These are phyloP conservation scores for Dryadomyces sulphureus DNA, from an alignment of 2,329 filamentous ascomycete genomes.

Conservation along the genomic window DNA sequence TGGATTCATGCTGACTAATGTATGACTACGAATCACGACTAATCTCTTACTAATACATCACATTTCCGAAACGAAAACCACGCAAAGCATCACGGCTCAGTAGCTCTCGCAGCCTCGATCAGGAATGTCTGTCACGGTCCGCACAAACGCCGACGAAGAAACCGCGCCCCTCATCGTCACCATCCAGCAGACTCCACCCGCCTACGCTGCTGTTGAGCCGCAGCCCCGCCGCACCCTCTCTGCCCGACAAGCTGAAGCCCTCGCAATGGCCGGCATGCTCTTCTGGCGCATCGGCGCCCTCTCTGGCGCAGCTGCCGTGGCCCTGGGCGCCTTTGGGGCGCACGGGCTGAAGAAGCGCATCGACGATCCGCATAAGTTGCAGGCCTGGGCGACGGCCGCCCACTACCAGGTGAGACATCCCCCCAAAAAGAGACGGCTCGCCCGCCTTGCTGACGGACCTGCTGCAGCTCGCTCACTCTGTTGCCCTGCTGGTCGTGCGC, in stretches of 20 bases:
- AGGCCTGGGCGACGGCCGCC: constrained; percentile 49
- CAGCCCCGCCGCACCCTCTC: neutral
- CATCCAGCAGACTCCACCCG: neutral
- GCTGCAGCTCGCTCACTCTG: constrained; percentile 45
- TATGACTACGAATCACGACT: too few relatives aligned
- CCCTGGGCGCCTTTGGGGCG: constrained; percentile 51
- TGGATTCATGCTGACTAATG: too few relatives aligned
- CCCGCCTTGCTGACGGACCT: too few relatives aligned
- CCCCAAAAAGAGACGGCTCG: too few relatives aligned
- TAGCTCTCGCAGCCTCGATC: too few relatives aligned
- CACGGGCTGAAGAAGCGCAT: constrained; percentile 50
- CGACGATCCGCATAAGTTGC: constrained; percentile 40
- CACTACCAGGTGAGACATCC: constrained; percentile 48
- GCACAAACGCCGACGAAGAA: constrained; percentile 8
- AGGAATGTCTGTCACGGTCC: constrained; percentile 8
- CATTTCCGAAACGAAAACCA: neutral
- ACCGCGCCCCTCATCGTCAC: constrained; percentile 8
- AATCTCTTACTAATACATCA: neutral
- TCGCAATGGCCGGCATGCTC: constrained; percentile 8
- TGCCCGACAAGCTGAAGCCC: neutral
- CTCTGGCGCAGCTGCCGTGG: constrained; percentile 46
- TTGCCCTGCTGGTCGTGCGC: constrained; percentile 43
- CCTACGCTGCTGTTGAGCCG: neutral
- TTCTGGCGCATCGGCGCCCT: constrained; percentile 50
- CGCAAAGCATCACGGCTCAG: too few relatives aligned